Evolutionary conservation across 768 basidiomycete genomes (phyloP), one percentile per base, ranked within the genome.

Genomic region (Sporobolomyces pararoseus): DNA sequence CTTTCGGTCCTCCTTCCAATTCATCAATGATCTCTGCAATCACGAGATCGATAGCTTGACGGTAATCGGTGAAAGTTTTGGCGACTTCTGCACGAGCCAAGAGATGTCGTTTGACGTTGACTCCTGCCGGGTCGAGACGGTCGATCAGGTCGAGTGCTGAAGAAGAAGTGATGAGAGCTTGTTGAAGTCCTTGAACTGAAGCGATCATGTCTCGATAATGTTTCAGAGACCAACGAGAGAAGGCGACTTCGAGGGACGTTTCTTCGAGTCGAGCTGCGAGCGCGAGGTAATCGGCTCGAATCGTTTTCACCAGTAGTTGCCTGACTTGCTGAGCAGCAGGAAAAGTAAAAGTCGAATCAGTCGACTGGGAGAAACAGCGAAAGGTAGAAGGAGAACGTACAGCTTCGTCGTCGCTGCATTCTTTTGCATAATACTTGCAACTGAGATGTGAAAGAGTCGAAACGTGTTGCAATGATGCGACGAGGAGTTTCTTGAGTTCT

Each of bases 41-140:
- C 77, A 97, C 84, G 70, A 94, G 93, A 73, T 97, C 88, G 72
- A 98, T 90, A 54, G 95, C 91, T 69, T 91, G 92, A 84, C 92
- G 94, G 78, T 92, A 89, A 76, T 86, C 37, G 23, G 51, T 47
- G 17, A 74, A 74, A 17, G 72, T 59, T 16, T 44, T 87, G 68
- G 89, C 88, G 63, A 85, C 89, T 82, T 94, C 94, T 68, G 81
- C 78, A 54, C 92, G 90, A 34, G 91, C 89, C 27, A 70, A 44
- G 23, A 74, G 62, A 52, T 70, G 73, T 25, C 59, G 65, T 51
- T 61, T 54, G 49, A 53, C 54, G 63, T 70, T 70, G 62, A 67
- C 50, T 5, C 73, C 73, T 12, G n/a, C 39, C n/a, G 73, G 73
- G 31, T 74, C 73, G 25, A 74, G 58, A 10, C 47, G 42, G 49